phyloP scores from a whole-genome alignment of 2,329 filamentous ascomycete species.

The Biscogniauxia mediterranea region DNA sequence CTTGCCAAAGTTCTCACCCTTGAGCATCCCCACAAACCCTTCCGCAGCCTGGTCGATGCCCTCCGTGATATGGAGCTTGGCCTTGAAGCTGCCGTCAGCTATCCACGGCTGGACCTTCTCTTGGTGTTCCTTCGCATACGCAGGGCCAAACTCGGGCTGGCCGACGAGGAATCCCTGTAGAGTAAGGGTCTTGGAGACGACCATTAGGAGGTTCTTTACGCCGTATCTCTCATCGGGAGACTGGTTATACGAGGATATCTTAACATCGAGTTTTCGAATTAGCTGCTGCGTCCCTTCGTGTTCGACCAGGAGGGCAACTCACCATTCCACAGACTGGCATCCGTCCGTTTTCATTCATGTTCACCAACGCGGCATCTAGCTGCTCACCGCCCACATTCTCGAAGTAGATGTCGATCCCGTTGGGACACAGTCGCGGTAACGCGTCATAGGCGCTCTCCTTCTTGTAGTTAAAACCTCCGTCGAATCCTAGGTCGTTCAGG shows the following conservation, averaged over 20 bases:
- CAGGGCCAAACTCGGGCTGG: constrained; percentile 63
- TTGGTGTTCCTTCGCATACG: constrained; percentile 69
- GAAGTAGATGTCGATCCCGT: constrained; percentile 78
- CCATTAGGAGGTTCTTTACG: constrained; percentile 61
- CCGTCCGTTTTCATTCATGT: constrained; percentile 62
- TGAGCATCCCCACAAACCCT: constrained; percentile 71
- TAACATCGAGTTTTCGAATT: too few species aligned
- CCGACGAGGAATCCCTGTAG: constrained; percentile 76
- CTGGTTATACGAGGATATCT: too few species aligned
- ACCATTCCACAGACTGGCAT: constrained; percentile 66
- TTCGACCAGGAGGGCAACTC: constrained; percentile 17
- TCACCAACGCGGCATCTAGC: constrained; percentile 57
- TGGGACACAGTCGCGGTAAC: constrained; percentile 62
- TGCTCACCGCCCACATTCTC: constrained; percentile 79
- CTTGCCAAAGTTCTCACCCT: constrained; percentile 85
- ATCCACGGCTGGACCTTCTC: constrained; percentile 75
- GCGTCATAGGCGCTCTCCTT: constrained; percentile 66
- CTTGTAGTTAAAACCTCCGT: constrained; percentile 79
- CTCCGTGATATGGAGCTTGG: constrained; percentile 64
- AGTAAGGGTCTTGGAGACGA: constrained; percentile 68
- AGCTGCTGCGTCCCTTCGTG: too few species aligned
- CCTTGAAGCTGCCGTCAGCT: constrained; percentile 71
- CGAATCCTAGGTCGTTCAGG: constrained; percentile 66
- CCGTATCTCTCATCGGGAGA: constrained; percentile 52
- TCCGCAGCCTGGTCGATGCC: constrained; percentile 77